These are phyloP conservation scores for Fusarium odoratissimum DNA, from an alignment of 2,329 filamentous ascomycete genomes.

Conservation along the genomic window DNA sequence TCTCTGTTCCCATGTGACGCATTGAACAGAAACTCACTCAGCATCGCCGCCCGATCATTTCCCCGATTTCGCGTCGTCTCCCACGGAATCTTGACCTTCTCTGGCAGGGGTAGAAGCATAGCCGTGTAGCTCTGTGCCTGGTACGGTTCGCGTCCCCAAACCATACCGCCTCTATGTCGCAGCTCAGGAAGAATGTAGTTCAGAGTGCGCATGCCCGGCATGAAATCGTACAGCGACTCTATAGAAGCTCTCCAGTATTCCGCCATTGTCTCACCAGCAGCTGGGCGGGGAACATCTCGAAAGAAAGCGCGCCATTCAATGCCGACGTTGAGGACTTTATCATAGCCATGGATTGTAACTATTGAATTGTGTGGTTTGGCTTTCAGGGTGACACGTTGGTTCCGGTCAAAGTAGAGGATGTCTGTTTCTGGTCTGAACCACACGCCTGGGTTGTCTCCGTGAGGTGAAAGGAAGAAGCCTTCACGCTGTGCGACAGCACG, in stretches of 20 bases:
- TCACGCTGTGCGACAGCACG: conserved; percentile 42
- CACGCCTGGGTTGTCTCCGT: conserved; percentile 17
- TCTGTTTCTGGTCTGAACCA: conserved; percentile 46
- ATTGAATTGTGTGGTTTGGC: conserved; percentile 14
- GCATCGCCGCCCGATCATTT: neutral
- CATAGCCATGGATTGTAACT: conserved; percentile 35
- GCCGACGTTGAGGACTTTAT: conserved; percentile 44
- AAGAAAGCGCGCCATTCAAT: conserved; percentile 48
- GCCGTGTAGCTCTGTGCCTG: conserved; percentile 29
- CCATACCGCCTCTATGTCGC: conserved; percentile 43
- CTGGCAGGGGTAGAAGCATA: conserved; percentile 37
- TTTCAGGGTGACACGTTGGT: conserved; percentile 37
- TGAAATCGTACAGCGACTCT: conserved; percentile 35
- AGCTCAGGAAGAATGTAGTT: conserved; percentile 45
- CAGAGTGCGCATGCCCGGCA: conserved; percentile 41
- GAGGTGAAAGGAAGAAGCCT: conserved; percentile 43
- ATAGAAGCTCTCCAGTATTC: conserved; percentile 39
- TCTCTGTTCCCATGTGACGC: neutral
- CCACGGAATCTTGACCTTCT: conserved; percentile 41
- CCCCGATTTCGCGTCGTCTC: conserved; percentile 27
- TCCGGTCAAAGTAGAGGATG: conserved; percentile 48
- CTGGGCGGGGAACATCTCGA: conserved; percentile 41
- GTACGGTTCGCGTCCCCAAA: conserved; percentile 46
- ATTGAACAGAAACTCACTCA: conserved; percentile 5
- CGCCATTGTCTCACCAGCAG: conserved; percentile 33